phyloP scores from a whole-genome alignment of 768 basidiomycete genomes.

The Amyloporia xantha region DNA sequence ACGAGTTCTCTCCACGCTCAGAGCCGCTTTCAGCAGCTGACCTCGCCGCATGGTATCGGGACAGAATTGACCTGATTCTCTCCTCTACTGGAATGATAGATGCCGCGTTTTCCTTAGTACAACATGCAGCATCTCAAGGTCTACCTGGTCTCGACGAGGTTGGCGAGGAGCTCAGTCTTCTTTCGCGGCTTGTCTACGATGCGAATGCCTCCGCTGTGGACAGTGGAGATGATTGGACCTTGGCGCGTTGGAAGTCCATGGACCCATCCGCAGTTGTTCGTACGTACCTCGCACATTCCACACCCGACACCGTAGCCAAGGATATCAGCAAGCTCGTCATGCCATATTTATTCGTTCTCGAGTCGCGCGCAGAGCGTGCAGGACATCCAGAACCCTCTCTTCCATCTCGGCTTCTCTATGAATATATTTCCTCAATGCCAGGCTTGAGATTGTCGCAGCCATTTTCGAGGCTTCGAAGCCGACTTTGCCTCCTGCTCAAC shows the following conservation, averaged over 20 bases:
- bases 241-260: conserved; percentile 67
- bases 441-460: conserved; percentile 61
- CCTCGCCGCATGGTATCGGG: conserved; percentile 70
- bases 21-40: conserved; percentile 39
- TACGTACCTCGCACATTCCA: conserved; percentile 73
- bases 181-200: conserved; percentile 86
- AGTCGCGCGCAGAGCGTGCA: conserved; percentile 77
- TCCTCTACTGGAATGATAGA: conserved; percentile 69
- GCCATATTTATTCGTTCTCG: conserved; percentile 91
- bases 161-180: conserved; percentile 87
- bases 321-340: conserved; percentile 76
- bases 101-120: conserved; percentile 69
- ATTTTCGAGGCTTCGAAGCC: conserved; percentile 92
- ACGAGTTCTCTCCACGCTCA: conserved; percentile 7
- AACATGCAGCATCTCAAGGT: conserved; percentile 80
- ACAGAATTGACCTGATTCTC: conserved; percentile 56
- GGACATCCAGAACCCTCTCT: conserved; percentile 64
- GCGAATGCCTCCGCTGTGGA: conserved; percentile 40
- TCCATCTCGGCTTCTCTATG: conserved; percentile 58
- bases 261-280: conserved; percentile 55
- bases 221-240: conserved; percentile 62
- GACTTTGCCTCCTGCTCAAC: conserved; percentile 60
- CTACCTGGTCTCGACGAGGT: conserved; percentile 74
- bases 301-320: conserved; percentile 51
- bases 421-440: conserved; percentile 64